These are phyloP conservation scores for Candida hungchunana DNA, from an alignment of 805 yeast species.

Conservation along the genomic window DNA sequence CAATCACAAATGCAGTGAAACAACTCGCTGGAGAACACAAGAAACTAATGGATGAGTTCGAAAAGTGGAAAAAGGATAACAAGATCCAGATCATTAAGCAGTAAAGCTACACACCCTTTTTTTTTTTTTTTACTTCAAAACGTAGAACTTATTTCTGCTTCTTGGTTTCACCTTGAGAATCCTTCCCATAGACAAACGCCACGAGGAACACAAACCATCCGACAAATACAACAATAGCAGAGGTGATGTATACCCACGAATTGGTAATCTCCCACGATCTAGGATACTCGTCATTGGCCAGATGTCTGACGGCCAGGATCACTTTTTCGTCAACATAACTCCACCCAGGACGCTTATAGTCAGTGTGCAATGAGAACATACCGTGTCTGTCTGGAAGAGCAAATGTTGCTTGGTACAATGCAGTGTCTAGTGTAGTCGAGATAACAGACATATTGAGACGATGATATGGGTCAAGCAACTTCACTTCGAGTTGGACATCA, in stretches of 20 bases:
- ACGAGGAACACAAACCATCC: slow-evolving; percentile 80
- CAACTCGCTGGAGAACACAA: slow-evolving; percentile 32
- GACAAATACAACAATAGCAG: slow-evolving; percentile 61
- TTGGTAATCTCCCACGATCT: slow-evolving; percentile 92
- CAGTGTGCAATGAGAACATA: slow-evolving; percentile 79
- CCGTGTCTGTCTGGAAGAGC: slow-evolving; percentile 95
- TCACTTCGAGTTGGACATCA: slow-evolving; percentile 77
- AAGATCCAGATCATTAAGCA: slow-evolving; percentile 32
- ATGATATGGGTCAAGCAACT: slow-evolving; percentile 93
- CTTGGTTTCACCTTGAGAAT: slow-evolving; percentile 15
- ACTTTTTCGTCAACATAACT: slow-evolving; percentile 60
- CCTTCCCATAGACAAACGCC: slow-evolving; percentile 40
- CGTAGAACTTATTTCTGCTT: slow-evolving; percentile 17
- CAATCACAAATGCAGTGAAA: slow-evolving; percentile 35
- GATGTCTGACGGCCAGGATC: slow-evolving; percentile 83
- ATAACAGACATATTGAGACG: slow-evolving; percentile 58
- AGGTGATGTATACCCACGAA: slow-evolving; percentile 84
- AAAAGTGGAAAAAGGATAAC: slow-evolving; percentile 37
- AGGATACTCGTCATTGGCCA: slow-evolving; percentile 92
- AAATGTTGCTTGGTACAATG: slow-evolving; percentile 51
- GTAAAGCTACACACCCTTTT: neutral
- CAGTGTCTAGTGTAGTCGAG: slow-evolving; percentile 31
- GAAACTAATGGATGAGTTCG: slow-evolving; percentile 34
- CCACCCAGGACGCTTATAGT: slow-evolving; percentile 74
- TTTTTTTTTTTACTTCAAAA: neutral